Conservation (phyloP, 139 green algal genomes). For the Axilococcus clingmanii region DNA sequence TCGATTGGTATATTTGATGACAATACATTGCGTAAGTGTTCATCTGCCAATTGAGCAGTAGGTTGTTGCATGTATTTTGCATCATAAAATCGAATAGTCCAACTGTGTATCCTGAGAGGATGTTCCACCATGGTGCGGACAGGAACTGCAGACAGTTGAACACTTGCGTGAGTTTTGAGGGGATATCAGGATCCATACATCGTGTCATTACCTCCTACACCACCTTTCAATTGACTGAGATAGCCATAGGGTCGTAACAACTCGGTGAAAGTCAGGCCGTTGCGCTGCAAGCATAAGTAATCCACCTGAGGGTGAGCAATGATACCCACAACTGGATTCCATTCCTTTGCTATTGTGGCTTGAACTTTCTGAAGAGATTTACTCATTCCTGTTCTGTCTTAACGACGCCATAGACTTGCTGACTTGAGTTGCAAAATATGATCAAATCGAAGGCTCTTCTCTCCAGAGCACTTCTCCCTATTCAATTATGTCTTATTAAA, state of each 20-base stretch:
- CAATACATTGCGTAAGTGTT: constrained; percentile 50
- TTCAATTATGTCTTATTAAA: constrained; percentile 1
- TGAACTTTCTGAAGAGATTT: too few species aligned
- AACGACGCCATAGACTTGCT: too few species aligned
- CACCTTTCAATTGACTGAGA: constrained; percentile 62
- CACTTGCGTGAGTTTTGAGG: background rate
- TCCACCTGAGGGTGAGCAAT: constrained; percentile 47
- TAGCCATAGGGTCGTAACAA: constrained; percentile 57
- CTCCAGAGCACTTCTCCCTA: background rate
- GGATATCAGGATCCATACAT: background rate
- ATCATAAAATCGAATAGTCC: constrained; percentile 59
- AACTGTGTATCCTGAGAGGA: constrained; percentile 56
- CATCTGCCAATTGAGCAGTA: constrained; percentile 49
- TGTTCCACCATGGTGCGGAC: constrained; percentile 55
- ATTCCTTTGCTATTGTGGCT: too few species aligned
- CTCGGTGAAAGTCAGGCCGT: constrained; percentile 61
- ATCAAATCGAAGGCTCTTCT: too few species aligned
- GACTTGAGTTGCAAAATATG: too few species aligned
- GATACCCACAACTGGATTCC: constrained; percentile 51
- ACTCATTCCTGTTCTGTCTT: too few species aligned
- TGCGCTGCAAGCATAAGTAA: constrained; percentile 26
- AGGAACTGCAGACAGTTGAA: constrained; percentile 27
- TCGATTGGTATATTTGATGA: too few species aligned
- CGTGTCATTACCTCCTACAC: constrained; percentile 8
- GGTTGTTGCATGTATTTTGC: constrained; percentile 51